Evolutionary conservation across 2,329 filamentous ascomycete genomes (phyloP).

Genomic region (Pseudocercospora crystallina): DNA sequence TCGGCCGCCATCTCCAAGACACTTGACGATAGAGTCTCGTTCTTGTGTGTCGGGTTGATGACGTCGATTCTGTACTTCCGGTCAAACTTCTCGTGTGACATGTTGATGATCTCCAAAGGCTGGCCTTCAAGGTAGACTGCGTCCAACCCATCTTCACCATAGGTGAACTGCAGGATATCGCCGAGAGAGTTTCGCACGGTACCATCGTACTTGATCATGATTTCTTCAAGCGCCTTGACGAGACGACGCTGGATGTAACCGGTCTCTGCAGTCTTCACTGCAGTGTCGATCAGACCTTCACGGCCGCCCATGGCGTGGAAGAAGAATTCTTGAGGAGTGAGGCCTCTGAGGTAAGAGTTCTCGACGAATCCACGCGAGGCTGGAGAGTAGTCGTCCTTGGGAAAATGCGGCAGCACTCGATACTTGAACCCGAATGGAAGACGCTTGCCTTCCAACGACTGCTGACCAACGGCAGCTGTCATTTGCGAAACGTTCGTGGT

Average conservation of each 20-base stretch:
- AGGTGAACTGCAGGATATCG: constrained; percentile 95
- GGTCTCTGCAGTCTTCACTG: constrained; percentile 98
- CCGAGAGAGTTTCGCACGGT: constrained; percentile 96
- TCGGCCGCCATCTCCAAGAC: constrained; percentile 84
- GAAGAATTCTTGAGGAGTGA: constrained; percentile 96
- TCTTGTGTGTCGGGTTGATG: constrained; percentile 61
- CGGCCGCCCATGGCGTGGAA: constrained; percentile 99
- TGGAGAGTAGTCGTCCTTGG: constrained; percentile 97
- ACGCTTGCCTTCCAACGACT: constrained; percentile 97
- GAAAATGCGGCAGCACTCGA: constrained; percentile 93
- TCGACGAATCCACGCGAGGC: constrained; percentile 97
- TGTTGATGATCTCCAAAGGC: constrained; percentile 78
- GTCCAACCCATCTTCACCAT: constrained; percentile 95
- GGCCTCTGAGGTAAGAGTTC: constrained; percentile 93
- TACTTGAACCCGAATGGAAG: constrained; percentile 99
- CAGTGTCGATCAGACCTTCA: constrained; percentile 98
- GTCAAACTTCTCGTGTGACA: constrained; percentile 75
- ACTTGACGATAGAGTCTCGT: constrained; percentile 62
- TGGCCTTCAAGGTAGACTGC: constrained; percentile 93
- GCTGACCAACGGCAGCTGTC: constrained; percentile 95
- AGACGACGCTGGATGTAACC: constrained; percentile 98
- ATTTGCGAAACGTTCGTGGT: constrained; percentile 99
- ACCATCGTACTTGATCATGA: constrained; percentile 95
- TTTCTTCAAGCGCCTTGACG: constrained; percentile 96
- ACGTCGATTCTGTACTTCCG: constrained; percentile 83